Evolutionary conservation across 1,284 basidiomycete genomes (phyloP).

Genomic region (Puccinia horiana): DNA sequence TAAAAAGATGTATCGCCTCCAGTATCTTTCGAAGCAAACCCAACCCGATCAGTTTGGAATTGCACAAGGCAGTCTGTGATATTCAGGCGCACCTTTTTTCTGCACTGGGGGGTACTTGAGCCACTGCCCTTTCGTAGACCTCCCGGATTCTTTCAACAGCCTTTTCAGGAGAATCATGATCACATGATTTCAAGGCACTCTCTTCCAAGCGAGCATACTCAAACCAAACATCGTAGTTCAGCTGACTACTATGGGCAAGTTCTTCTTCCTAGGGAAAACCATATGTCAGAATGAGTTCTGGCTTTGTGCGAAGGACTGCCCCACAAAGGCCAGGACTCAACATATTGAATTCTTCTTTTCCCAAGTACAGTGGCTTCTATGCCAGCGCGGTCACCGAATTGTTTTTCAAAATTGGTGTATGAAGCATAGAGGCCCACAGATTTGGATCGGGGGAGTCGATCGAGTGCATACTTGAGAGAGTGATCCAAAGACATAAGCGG

Average conservation of each 20-base stretch:
- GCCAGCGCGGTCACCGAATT: conserved; percentile 83
- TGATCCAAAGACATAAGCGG: conserved; percentile 15
- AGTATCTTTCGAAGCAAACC: conserved; percentile 61
- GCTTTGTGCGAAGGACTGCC: background rate
- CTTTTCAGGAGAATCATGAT: conserved; percentile 68
- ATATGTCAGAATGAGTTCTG: background rate
- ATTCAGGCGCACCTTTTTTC: conserved; percentile 70
- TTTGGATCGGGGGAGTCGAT: conserved; percentile 84
- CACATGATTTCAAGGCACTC: conserved; percentile 73
- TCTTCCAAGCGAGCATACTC: conserved; percentile 93
- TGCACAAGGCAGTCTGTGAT: background rate
- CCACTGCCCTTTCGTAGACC: conserved; percentile 94
- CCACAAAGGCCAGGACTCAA: conserved; percentile 54
- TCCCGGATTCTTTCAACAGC: conserved; percentile 76
- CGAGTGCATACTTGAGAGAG: conserved; percentile 75
- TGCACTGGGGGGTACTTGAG: conserved; percentile 83
- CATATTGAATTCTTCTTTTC: conserved; percentile 95
- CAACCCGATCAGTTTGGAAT: background rate
- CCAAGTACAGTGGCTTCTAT: conserved; percentile 93
- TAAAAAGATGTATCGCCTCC: conserved; percentile 93
- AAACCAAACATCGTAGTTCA: conserved; percentile 98
- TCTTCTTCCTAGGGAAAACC: conserved; percentile 68
- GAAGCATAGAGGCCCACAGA: conserved; percentile 79
- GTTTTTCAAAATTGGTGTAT: conserved; percentile 97
- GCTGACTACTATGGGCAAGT: conserved; percentile 74